Evolutionary conservation across 2,329 filamentous ascomycete genomes (phyloP), one percentile per base, ranked within the genome.

Genomic region (Blastomyces percursus): DNA sequence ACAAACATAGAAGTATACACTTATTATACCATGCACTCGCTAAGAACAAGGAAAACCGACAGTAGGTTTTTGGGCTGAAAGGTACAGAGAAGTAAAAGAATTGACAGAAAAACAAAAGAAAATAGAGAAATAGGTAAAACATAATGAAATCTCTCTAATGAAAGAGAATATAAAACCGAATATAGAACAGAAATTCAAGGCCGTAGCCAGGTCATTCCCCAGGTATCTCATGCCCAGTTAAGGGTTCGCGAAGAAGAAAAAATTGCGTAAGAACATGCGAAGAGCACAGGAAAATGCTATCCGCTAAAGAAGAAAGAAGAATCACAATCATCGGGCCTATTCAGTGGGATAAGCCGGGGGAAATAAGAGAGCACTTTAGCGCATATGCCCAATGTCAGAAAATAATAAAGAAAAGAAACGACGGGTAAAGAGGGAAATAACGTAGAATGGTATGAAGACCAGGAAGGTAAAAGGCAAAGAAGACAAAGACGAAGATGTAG

Each of bases 221-320:
- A 58, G 55, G 55, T 58, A 58, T 58, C 55, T 58, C 55, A 42
- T 58, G 55, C 55, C 21, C 55, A 44, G 24, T 44, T 58, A 58
- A 58, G 35, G 55, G 21, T 58, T 44, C 14, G 24, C 38, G 32
- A 44, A 58, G 14, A 38, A 44, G 30, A 1, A 16, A 30, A 30
- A 14, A 24, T 30, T 24, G 21, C 9, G 14, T 19, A 44, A 27
- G 55, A 58, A 24, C 55, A 14, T 24, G 38, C 44, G 55, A 44
- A 44, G 54, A 56, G 55, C 55, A 42, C 11, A 44, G 38, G 55
- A 42, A 58, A 44, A 58, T 24, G 55, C 7, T 12, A 27, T 44
- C 55, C 55, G 21, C 55, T 42, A 35, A 6, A 35, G 8, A 1
- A 35, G 1, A 35, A 35, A 2, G 11, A 44, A 58, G 19, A 48